Percentiles rank a stretch among this genome's conserved stretches.
phyloP scores from a whole-genome alignment of 208 protist species.

The Acanthamoeba lenticulata region DNA sequence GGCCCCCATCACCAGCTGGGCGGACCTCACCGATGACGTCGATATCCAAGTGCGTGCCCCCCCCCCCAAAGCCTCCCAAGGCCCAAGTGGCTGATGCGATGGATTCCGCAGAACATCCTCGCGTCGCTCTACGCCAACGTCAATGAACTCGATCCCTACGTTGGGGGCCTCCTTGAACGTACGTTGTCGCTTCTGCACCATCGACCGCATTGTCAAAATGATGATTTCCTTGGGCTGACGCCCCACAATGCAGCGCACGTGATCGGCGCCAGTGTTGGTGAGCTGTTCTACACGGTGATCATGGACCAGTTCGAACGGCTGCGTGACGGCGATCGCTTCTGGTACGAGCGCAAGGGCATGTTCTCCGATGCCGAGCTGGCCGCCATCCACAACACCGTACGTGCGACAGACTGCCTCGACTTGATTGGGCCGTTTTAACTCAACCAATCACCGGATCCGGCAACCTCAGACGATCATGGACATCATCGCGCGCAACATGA shows the following conservation, averaged over 20 bases:
- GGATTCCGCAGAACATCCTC: not conserved
- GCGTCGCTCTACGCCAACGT: not conserved
- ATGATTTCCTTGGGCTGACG: too few relatives aligned
- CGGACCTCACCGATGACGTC: not conserved
- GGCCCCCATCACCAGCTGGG: not conserved
- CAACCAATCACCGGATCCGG: too few relatives aligned
- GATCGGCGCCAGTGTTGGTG: conserved; percentile 10
- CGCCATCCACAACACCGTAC: conserved; percentile 2
- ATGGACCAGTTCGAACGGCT: conserved; percentile 54
- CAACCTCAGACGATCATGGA: conserved; percentile 7
- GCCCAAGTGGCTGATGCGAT: not conserved
- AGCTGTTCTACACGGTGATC: not conserved
- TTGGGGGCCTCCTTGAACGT: conserved; percentile 42
- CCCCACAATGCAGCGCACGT: conserved; percentile 34
- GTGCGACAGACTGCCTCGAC: not conserved
- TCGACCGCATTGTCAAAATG: too few relatives aligned
- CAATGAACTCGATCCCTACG: conserved; percentile 24
- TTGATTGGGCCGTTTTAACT: too few relatives aligned
- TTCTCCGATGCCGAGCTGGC: conserved; percentile 11
- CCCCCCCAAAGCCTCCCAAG: not conserved
- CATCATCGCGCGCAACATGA: conserved; percentile 37
- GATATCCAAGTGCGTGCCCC: not conserved
- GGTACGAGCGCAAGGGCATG: conserved; percentile 49
- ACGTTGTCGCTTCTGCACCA: too few relatives aligned
- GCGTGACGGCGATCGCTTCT: conserved; percentile 66